A percentile compares a stretch with the other conserved stretches of the same genome.
Conservation (phyloP, 805 yeast genomes). For the Candida loeiensis region DNA sequence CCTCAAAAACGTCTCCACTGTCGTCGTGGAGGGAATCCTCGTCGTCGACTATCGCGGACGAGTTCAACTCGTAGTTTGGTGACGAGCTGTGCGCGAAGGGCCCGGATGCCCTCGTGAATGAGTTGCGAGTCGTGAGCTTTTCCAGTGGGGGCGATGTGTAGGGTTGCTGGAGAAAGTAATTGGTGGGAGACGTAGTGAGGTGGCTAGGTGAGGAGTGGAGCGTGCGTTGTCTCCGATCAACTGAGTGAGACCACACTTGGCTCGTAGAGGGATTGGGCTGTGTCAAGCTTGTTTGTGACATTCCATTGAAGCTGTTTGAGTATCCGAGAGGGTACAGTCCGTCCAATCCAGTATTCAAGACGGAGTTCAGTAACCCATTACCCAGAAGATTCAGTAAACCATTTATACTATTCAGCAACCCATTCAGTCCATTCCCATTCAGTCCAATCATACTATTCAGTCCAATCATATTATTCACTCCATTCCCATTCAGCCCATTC, state of each 20-base stretch:
- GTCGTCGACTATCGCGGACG: conserved; percentile 35
- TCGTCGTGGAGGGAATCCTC: conserved; percentile 25
- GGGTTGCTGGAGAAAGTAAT: background rate
- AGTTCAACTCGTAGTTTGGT: conserved; percentile 12
- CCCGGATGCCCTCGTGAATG: background rate
- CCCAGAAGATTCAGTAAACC: too few relatives aligned
- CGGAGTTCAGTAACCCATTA: too few relatives aligned
- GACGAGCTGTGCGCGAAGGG: conserved; percentile 9
- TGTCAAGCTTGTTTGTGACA: background rate
- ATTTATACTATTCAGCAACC: too few relatives aligned
- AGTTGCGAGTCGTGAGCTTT: background rate
- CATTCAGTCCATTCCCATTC: too few relatives aligned
- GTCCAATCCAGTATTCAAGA: background rate
- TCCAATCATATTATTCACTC: too few relatives aligned
- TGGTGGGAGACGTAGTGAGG: background rate
- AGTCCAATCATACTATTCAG: too few relatives aligned
- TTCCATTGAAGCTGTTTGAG: background rate
- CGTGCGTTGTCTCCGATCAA: background rate
- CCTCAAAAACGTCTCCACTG: conserved; percentile 41
- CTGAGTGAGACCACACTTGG: conserved; percentile 1
- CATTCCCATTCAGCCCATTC: too few relatives aligned
- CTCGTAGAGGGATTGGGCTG: background rate
- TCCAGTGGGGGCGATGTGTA: background rate
- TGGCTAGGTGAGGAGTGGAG: background rate
- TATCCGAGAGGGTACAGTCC: background rate